Evolutionary conservation across 306 rosid species (phyloP).

Genomic region (Fragaria iinumae): DNA sequence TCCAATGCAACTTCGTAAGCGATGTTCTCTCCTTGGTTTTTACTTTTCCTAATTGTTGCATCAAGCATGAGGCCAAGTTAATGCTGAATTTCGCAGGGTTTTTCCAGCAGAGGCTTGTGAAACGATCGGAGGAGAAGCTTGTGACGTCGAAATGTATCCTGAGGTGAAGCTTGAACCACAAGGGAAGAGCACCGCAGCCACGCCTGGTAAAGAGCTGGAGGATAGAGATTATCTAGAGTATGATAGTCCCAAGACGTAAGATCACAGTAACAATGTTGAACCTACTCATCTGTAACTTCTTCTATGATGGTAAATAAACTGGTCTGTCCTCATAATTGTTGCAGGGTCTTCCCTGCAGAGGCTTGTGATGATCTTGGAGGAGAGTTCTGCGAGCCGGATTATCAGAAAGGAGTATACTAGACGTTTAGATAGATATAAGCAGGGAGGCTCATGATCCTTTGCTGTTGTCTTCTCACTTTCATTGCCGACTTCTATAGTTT

Average conservation of each 20-base stretch:
- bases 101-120: constrained; percentile 54
- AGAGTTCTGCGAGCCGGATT: constrained; percentile 66
- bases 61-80: neutral
- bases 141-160: constrained; percentile 47
- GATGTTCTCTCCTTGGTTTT: neutral
- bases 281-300: neutral
- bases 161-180: constrained; percentile 40
- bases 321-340: neutral
- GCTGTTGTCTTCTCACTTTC: neutral
- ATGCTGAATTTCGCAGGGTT: constrained; percentile 24
- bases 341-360: constrained; percentile 77
- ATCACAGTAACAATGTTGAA: neutral
- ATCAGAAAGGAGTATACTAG: constrained; percentile 68
- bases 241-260: constrained; percentile 46
- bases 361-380: constrained; percentile 99
- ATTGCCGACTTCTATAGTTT: neutral
- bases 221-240: constrained; percentile 44
- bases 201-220: constrained; percentile 21
- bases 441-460: neutral
- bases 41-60: neutral
- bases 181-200: constrained; percentile 8
- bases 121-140: constrained; percentile 48
- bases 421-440: neutral
- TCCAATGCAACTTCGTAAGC: constrained; percentile 37
- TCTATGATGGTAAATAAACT: neutral